phyloP scores from a whole-genome alignment of 2,329 filamentous ascomycete genomes.

The Gyromitra esculenta region DNA sequence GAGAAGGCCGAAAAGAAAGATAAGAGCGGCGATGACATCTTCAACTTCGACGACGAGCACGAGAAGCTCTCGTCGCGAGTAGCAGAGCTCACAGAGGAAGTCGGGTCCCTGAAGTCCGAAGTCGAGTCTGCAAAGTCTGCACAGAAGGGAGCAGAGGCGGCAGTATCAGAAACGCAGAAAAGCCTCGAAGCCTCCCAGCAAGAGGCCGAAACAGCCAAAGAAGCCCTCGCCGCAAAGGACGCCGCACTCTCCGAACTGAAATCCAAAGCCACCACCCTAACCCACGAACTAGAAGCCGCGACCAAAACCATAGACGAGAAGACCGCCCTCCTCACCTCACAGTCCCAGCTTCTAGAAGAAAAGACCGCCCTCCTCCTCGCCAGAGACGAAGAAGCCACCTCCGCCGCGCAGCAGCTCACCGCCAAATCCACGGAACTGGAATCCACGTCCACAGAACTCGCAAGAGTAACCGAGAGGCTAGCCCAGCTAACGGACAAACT shows the following conservation, averaged over 20 bases:
- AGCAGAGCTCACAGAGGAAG: constrained; percentile 74
- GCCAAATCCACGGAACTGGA: constrained; percentile 50
- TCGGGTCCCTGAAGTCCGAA: constrained; percentile 75
- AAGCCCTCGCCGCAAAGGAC: constrained; percentile 65
- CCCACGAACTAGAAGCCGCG: constrained; percentile 20
- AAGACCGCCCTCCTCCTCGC: constrained; percentile 43
- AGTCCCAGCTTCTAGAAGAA: constrained; percentile 44
- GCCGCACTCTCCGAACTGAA: constrained; percentile 60
- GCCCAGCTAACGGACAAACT: constrained; percentile 20
- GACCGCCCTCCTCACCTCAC: constrained; percentile 7
- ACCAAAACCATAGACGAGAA: constrained; percentile 27
- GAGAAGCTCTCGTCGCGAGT: constrained; percentile 81
- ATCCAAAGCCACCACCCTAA: constrained; percentile 50
- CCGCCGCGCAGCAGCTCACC: constrained; percentile 54
- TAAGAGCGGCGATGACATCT: constrained; percentile 74
- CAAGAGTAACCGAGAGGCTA: not conserved
- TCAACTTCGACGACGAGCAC: constrained; percentile 90
- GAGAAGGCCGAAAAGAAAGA: constrained; percentile 57
- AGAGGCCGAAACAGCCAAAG: constrained; percentile 69
- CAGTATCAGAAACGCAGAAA: constrained; percentile 69
- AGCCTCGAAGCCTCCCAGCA: constrained; percentile 74
- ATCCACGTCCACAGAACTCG: constrained; percentile 54
- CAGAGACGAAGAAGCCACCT: constrained; percentile 55
- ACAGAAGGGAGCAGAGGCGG: constrained; percentile 77
- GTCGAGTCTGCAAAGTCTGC: constrained; percentile 75